Percentiles rank a stretch among this genome's conserved stretches.
These are phyloP conservation scores for Musa schizocarpa DNA, from an alignment of 176 grass and related monocot genomes.

Conservation along the genomic window DNA sequence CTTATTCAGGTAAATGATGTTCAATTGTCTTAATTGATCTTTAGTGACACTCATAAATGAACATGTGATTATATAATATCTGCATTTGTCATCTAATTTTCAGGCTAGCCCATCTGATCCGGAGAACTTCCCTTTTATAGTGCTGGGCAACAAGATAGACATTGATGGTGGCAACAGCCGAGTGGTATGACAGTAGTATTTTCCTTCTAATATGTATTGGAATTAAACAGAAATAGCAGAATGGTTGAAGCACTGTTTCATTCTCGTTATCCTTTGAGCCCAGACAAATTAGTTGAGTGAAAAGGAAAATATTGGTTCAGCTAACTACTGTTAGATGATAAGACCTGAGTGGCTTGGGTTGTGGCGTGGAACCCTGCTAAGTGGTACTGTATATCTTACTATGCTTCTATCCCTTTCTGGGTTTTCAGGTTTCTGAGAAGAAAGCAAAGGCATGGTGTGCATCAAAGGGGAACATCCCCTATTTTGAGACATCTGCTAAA, in stretches of 20 bases:
- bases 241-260: slow-evolving; percentile 8
- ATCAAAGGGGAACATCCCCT: slow-evolving; percentile 35
- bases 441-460: slow-evolving; percentile 32
- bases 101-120: slow-evolving; percentile 90
- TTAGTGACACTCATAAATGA: background rate
- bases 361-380: background rate
- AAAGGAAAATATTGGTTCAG: background rate
- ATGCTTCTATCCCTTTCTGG: slow-evolving; percentile 2
- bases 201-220: background rate
- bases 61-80: background rate
- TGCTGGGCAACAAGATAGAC: slow-evolving; percentile 88
- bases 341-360: background rate
- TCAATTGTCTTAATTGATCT: background rate
- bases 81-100: slow-evolving; percentile 5
- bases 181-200: slow-evolving; percentile 41
- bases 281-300: background rate
- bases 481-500: too few species aligned
- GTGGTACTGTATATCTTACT: background rate
- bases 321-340: background rate
- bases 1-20: slow-evolving; percentile 49
- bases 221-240: background rate
- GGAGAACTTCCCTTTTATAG: slow-evolving; percentile 86
- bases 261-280: background rate
- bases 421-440: slow-evolving; percentile 69
- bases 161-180: slow-evolving; percentile 89